A percentile compares a stretch with the other conserved stretches of the same genome.
phyloP scores from a whole-genome alignment of 805 yeast genomes.

The Wickerhamiella azyma region DNA sequence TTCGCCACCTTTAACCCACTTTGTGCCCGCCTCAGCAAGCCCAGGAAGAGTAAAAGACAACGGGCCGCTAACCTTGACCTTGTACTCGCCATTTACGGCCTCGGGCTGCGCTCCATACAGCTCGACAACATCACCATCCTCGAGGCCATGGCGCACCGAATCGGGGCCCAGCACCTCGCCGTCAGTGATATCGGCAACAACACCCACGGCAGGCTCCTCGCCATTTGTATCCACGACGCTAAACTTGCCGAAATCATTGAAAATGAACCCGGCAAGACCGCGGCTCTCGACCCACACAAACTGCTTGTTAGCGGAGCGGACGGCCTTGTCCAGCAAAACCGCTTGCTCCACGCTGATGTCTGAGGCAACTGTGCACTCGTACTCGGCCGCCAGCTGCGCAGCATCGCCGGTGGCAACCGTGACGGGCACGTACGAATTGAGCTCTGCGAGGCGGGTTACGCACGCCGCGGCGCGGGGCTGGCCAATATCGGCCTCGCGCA shows the following conservation, averaged over 20 bases:
- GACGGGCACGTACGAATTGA: constrained; percentile 84
- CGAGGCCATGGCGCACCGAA: constrained; percentile 83
- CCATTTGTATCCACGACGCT: constrained; percentile 77
- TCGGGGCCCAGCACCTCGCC: constrained; percentile 92
- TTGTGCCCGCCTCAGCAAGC: constrained; percentile 12
- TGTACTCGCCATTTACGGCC: constrained; percentile 60
- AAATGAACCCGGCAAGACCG: constrained; percentile 79
- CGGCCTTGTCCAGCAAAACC: constrained; percentile 55
- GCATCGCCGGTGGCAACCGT: constrained; percentile 39
- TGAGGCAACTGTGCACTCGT: constrained; percentile 76
- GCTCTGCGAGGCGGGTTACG: constrained; percentile 56
- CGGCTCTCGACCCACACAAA: constrained; percentile 70
- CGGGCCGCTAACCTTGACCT: constrained; percentile 83
- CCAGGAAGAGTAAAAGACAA: constrained; percentile 72
- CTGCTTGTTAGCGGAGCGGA: constrained; percentile 61
- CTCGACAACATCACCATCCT: constrained; percentile 82
- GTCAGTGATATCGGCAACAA: constrained; percentile 74
- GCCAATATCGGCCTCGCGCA: constrained; percentile 61
- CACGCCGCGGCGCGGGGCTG: constrained; percentile 60
- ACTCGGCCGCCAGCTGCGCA: constrained; percentile 37
- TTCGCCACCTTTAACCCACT: constrained; percentile 70
- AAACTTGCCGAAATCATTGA: constrained; percentile 85
- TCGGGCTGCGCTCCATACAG: constrained; percentile 76
- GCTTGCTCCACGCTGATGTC: constrained; percentile 66
- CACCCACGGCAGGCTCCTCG: constrained; percentile 80